These are phyloP conservation scores for Wickerhamomyces sp. DNA, from an alignment of 1,139 yeast species.

Conservation along the genomic window DNA sequence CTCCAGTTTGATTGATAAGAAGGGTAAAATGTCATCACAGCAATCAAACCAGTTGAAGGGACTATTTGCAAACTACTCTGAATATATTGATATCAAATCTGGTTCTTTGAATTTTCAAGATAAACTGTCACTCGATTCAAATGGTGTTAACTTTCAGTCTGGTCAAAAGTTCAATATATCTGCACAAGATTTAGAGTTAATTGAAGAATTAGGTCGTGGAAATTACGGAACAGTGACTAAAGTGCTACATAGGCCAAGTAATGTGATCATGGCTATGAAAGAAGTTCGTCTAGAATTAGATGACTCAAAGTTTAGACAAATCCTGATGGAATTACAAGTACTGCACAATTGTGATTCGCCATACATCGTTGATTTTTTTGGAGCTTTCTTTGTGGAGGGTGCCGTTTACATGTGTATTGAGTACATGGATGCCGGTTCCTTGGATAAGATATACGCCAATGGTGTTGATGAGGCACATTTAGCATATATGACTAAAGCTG, in stretches of 20 bases:
- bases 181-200: conserved; percentile 76
- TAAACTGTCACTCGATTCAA: conserved; percentile 85
- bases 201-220: conserved; percentile 89
- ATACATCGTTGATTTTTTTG: conserved; percentile 90
- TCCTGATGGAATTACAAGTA: conserved; percentile 91
- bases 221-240: conserved; percentile 94
- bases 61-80: conserved; percentile 75
- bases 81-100: conserved; percentile 84
- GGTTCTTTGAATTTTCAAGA: conserved; percentile 92
- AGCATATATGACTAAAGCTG: conserved; percentile 78
- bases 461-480: conserved; percentile 81
- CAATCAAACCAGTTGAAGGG: conserved; percentile 35
- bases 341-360: conserved; percentile 88
- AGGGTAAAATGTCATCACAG: conserved; percentile 19
- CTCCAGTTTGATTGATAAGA: conserved; percentile 18
- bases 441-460: conserved; percentile 79
- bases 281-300: conserved; percentile 90
- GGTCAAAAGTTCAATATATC: conserved; percentile 88
- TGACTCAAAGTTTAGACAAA: conserved; percentile 87
- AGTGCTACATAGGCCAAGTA: conserved; percentile 91
- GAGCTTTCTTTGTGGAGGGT: conserved; percentile 96
- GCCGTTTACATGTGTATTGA: conserved; percentile 99
- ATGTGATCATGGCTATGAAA: conserved; percentile 93
- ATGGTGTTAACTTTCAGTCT: conserved; percentile 85
- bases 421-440: conserved; percentile 95